These are phyloP conservation scores for Chrysoporthe cubensis DNA, from an alignment of 2,329 filamentous ascomycete genomes.

Conservation along the genomic window DNA sequence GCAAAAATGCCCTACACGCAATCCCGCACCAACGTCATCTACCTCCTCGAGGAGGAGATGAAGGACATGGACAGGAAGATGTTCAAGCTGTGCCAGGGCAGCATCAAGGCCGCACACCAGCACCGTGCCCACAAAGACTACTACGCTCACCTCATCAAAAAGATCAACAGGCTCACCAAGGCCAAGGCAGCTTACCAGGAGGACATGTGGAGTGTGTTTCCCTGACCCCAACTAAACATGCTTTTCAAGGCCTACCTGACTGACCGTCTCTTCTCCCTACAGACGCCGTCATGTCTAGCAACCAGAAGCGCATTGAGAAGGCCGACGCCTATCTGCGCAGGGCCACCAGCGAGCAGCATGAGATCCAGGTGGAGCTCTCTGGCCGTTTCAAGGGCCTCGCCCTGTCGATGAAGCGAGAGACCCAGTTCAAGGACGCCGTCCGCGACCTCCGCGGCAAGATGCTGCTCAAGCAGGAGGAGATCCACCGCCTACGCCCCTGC, in stretches of 20 bases:
- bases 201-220: not conserved
- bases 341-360: constrained; percentile 18
- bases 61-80: not conserved
- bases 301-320: not conserved
- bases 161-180: not conserved
- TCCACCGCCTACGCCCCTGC: constrained; percentile 23
- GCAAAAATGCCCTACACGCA: constrained; percentile 1
- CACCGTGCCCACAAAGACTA: not conserved
- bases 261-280: not conserved
- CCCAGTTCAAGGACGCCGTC: not conserved
- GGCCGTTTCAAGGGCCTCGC: not conserved
- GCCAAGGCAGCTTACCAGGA: not conserved
- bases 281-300: constrained; percentile 4
- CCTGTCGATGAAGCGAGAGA: not conserved
- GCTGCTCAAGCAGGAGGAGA: constrained; percentile 21
- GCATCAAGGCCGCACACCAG: not conserved
- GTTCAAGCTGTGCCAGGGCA: not conserved
- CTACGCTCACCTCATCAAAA: not conserved
- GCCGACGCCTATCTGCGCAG: not conserved
- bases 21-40: not conserved
- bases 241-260: not conserved
- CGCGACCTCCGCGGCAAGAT: constrained; percentile 9
- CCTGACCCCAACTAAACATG: not conserved
- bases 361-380: constrained; percentile 7
- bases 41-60: not conserved